A percentile compares a stretch with the other conserved stretches of the same genome.
phyloP scores from a whole-genome alignment of 2,329 filamentous ascomycete species.

The Curvularia sp. region DNA sequence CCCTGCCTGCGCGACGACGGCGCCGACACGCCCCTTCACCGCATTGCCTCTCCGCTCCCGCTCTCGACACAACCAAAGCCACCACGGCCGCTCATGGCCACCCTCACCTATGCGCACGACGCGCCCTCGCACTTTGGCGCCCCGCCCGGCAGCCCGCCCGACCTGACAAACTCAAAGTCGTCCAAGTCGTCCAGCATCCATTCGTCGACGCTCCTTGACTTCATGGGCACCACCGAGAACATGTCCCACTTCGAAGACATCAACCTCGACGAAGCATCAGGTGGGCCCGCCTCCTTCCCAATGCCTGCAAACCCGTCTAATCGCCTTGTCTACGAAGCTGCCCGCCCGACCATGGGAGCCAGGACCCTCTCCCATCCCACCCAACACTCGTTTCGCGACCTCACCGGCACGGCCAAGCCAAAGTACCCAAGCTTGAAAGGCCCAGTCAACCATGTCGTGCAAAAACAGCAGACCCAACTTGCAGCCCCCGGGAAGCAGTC shows the following conservation, averaged over 20 bases:
- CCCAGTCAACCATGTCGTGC: slow-evolving; percentile 46
- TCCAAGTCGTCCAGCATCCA: slow-evolving; percentile 90
- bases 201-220: slow-evolving; percentile 76
- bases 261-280: slow-evolving; percentile 71
- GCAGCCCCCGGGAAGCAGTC: slow-evolving; percentile 49
- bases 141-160: slow-evolving; percentile 73
- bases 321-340: slow-evolving; percentile 42
- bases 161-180: slow-evolving; percentile 83
- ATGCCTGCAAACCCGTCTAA: slow-evolving; percentile 37
- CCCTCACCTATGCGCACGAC: slow-evolving; percentile 41
- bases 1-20: slow-evolving; percentile 36
- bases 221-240: slow-evolving; percentile 63
- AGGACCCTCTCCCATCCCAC: slow-evolving; percentile 27
- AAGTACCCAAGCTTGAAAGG: slow-evolving; percentile 52
- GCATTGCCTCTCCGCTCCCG: slow-evolving; percentile 31
- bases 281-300: slow-evolving; percentile 55
- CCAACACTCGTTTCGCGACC: slow-evolving; percentile 47
- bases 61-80: slow-evolving; percentile 25
- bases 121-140: slow-evolving; percentile 47
- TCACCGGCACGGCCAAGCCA: slow-evolving; percentile 47
- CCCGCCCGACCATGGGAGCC: slow-evolving; percentile 28
- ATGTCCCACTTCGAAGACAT: slow-evolving; percentile 92
- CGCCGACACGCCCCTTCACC: slow-evolving; percentile 31
- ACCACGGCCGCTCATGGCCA: slow-evolving; percentile 49
- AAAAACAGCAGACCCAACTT: slow-evolving; percentile 43